Conservation (phyloP, 1,284 basidiomycete species). For the Boletus sp. region DNA sequence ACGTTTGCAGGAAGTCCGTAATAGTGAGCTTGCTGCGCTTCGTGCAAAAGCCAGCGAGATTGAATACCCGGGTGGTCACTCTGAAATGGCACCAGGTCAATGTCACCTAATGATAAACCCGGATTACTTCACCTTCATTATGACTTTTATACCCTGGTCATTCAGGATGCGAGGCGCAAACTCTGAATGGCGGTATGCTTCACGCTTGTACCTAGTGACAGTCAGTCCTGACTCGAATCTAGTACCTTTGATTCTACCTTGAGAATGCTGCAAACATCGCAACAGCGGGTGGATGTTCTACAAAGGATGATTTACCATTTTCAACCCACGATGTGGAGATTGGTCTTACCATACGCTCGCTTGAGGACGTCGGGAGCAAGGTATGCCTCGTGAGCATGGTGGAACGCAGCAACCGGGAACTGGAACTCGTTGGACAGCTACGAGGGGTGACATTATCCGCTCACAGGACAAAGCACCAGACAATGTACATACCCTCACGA, state of each 20-base stretch:
- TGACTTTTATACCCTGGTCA: constrained; percentile 26
- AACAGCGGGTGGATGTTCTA: constrained; percentile 62
- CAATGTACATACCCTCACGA: constrained; percentile 49
- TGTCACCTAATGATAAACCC: neutral
- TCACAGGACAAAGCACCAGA: neutral
- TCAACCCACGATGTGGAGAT: constrained; percentile 20
- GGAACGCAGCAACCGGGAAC: constrained; percentile 79
- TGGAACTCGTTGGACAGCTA: constrained; percentile 75
- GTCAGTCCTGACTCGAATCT: neutral
- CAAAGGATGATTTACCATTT: constrained; percentile 38
- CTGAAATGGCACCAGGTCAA: constrained; percentile 28
- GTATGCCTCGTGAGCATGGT: constrained; percentile 86
- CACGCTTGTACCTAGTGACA: constrained; percentile 54
- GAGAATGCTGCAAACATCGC: constrained; percentile 74
- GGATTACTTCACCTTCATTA: constrained; percentile 44
- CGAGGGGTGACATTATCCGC: neutral
- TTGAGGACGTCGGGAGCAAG: constrained; percentile 79
- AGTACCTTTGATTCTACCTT: constrained; percentile 32
- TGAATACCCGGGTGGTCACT: constrained; percentile 68
- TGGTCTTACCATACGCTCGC: constrained; percentile 57
- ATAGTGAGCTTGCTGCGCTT: constrained; percentile 68
- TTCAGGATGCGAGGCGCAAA: constrained; percentile 28
- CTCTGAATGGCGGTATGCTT: constrained; percentile 54
- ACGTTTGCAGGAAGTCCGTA: constrained; percentile 46
- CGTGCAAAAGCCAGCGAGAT: constrained; percentile 62